Conservation (phyloP, 202 grass and related monocot species). For the Schoenoplectus triqueter region DNA sequence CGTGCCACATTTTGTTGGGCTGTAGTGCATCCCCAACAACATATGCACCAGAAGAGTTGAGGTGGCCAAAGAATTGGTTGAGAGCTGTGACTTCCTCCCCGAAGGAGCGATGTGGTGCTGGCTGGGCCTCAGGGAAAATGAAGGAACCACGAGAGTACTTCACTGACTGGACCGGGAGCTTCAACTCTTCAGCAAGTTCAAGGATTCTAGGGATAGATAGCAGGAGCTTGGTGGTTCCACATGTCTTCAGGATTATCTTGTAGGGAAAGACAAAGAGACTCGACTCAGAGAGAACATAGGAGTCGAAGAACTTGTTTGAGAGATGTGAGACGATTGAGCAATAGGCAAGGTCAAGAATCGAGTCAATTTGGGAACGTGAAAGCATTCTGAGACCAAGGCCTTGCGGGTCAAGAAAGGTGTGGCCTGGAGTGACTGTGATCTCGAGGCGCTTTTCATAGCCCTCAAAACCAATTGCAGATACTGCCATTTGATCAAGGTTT, state of each 20-base stretch:
- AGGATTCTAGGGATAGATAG: constrained; percentile 80
- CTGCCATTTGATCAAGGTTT: constrained; percentile 45
- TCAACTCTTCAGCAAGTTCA: constrained; percentile 61
- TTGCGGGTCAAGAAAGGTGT: constrained; percentile 62
- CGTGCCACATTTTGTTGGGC: constrained; percentile 85
- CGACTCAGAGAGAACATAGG: constrained; percentile 85
- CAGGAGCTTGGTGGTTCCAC: constrained; percentile 83
- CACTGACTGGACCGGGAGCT: constrained; percentile 57
- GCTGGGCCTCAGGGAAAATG: constrained; percentile 85
- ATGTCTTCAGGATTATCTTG: constrained; percentile 91
- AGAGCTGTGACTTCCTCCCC: constrained; percentile 67
- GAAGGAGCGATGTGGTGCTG: constrained; percentile 72
- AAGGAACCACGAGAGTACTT: constrained; percentile 85
- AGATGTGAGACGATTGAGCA: constrained; percentile 87
- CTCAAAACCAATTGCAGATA: constrained; percentile 83
- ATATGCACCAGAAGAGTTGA: constrained; percentile 77
- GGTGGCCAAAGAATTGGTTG: constrained; percentile 68
- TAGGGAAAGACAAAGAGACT: constrained; percentile 80
- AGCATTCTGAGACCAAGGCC: constrained; percentile 65
- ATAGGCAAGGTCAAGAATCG: constrained; percentile 66
- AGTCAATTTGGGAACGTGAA: constrained; percentile 64
- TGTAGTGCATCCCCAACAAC: constrained; percentile 58
- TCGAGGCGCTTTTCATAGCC: constrained; percentile 90
- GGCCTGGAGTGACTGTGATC: constrained; percentile 65
- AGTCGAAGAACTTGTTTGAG: constrained; percentile 75